Conservation (phyloP, 139 green algal species). For the Chlamydomonas asymmetrica region DNA sequence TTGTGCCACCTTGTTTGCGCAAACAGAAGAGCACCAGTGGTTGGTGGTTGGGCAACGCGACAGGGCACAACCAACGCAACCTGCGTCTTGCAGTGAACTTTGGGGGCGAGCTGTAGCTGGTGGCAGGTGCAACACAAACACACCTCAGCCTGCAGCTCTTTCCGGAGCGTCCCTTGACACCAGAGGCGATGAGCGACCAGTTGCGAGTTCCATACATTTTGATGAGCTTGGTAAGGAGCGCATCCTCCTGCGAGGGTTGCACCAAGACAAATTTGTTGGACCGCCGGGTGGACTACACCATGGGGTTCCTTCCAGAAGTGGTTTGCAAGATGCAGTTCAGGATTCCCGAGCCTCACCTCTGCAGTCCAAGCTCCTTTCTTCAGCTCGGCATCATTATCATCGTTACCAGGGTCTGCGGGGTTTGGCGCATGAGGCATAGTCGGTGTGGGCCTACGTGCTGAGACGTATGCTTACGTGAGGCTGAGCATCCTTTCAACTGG, state of each 20-base stretch:
- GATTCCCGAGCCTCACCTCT: slow-evolving; percentile 26
- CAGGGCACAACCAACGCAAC: too few species aligned
- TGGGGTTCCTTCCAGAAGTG: neutral
- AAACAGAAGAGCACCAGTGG: too few species aligned
- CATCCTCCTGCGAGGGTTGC: slow-evolving; percentile 61
- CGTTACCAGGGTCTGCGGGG: too few species aligned
- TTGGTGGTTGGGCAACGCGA: too few species aligned
- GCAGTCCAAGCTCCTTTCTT: slow-evolving; percentile 80
- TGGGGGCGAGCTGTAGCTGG: too few species aligned
- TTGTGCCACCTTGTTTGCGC: slow-evolving; percentile 55
- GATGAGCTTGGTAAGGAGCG: slow-evolving; percentile 56
- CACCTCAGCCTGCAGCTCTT: slow-evolving; percentile 84
- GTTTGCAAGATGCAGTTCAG: neutral
- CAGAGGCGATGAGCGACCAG: slow-evolving; percentile 80
- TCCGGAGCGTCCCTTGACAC: slow-evolving; percentile 74
- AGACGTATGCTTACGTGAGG: too few species aligned
- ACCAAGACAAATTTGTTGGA: neutral
- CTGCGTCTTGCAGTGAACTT: too few species aligned
- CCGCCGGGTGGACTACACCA: neutral
- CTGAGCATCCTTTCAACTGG: too few species aligned
- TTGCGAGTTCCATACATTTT: slow-evolving; percentile 60
- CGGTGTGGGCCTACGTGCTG: too few species aligned
- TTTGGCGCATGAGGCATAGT: too few species aligned
- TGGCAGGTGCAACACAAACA: neutral
- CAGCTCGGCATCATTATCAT: slow-evolving; percentile 45